Evolutionary conservation across 163 green algal species (phyloP).

Genomic region (Chlamydomonas reinhardtii): DNA sequence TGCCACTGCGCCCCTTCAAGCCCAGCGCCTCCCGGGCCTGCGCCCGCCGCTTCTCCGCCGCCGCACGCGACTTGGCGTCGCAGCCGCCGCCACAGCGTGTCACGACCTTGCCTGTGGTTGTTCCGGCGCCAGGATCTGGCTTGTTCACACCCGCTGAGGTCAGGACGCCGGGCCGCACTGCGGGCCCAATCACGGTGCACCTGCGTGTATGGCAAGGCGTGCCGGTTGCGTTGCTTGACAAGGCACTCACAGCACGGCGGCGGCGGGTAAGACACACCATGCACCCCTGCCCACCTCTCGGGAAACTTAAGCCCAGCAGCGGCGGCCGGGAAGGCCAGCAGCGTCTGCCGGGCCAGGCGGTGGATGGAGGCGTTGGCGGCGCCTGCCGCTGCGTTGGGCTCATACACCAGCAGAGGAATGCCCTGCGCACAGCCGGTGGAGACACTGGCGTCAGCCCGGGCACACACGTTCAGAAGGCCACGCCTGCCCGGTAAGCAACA

Average conservation of each 20-base stretch:
- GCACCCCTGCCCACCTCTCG: background rate
- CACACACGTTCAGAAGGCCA: too few species aligned
- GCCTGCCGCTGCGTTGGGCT: constrained; percentile 19
- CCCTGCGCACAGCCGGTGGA: background rate
- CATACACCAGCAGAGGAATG: constrained; percentile 42
- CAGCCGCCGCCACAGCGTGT: too few species aligned
- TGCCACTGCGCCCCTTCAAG: background rate
- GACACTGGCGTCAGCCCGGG: too few species aligned
- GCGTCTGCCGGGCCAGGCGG: background rate
- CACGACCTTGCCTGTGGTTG: too few species aligned
- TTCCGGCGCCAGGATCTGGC: too few species aligned
- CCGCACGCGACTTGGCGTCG: background rate
- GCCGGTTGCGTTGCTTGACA: too few species aligned
- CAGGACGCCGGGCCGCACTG: constrained; percentile 2
- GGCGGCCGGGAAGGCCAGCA: constrained; percentile 14
- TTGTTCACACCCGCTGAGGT: background rate
- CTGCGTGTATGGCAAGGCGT: background rate
- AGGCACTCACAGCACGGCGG: too few species aligned
- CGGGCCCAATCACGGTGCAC: constrained; percentile 16
- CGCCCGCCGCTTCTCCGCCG: background rate
- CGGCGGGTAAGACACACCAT: background rate
- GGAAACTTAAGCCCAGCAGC: background rate
- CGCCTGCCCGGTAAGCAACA: too few species aligned
- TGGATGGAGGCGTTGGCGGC: background rate
- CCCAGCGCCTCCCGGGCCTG: constrained; percentile 1